Evolutionary conservation across 2,329 filamentous ascomycete genomes (phyloP), one percentile per base, ranked within the genome.

Genomic region (Macrophomina pseudophaseolina): DNA sequence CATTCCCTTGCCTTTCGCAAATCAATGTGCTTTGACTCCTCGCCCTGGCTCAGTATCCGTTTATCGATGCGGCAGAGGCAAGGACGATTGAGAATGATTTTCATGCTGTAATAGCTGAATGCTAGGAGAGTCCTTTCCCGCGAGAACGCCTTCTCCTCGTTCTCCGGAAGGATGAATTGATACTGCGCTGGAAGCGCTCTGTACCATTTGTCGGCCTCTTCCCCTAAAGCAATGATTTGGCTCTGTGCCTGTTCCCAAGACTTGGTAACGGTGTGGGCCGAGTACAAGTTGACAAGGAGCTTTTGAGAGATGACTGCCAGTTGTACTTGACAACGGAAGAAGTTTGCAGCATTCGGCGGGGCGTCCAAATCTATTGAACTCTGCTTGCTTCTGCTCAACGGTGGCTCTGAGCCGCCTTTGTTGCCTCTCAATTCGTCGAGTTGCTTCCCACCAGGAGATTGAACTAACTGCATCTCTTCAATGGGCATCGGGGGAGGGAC

Each of bases 11-110:
- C 79, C 12, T 69, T 73, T 30, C 70, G 72, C 14, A 69, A 68
- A 59, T 79, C 77, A 67, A 80, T 75, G 6, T 71, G 69, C 32
- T 70, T 72, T 2, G 75, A 79, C 28, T 59, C 53, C 32, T 70
- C 64, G 1, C 74, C 72, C 64, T 79, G 77, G 32, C 73, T 70
- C 5, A 69, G 56, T 23, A 78, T 76, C 5, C 72, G 72, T 6
- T 71, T 65, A 33, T 79, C 75, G 23, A 78, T 63, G 38, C 74
- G 70, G 56, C 78, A 81, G 5, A 81, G 69, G 65, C 76, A 79
- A n/a, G 79, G 79, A 9, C 77, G 76, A 33, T 72, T 78, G 44
- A 77, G 74, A 5, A 81, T 70, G 6, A 80, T 79, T 60, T 70
- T 75, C 1, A 73, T 70, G 51, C 73, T 78, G 54, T 73, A 73